phyloP scores from a whole-genome alignment of 345 rosid genomes.

The Lepidium africanum region DNA sequence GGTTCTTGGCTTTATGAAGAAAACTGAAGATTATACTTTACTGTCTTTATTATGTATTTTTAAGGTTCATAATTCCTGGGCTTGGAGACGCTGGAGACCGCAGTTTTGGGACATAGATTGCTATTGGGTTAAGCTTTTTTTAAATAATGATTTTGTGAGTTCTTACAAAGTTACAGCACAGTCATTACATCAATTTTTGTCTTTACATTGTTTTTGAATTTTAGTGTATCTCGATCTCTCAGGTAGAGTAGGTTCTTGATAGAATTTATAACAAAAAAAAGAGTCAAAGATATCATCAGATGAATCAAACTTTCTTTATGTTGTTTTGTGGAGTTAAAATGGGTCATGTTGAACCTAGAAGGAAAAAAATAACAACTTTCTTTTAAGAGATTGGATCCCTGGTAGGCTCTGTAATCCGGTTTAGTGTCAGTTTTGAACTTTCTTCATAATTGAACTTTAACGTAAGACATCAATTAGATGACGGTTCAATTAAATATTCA shows the following conservation, averaged over 20 bases:
- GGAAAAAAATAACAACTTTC: no score
- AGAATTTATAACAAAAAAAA: background rate
- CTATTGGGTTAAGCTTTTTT: background rate
- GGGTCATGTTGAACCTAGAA: no score
- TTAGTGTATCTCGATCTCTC: background rate
- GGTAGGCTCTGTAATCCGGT: no score
- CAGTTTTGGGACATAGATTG: conserved; percentile 60
- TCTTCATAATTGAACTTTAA: no score
- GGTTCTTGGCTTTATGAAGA: background rate
- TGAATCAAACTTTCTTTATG: no score
- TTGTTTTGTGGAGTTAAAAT: no score
- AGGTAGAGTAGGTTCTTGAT: background rate
- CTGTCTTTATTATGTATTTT: background rate
- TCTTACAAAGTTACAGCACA: background rate
- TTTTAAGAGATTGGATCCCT: no score
- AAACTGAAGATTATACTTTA: background rate
- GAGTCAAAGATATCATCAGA: background rate
- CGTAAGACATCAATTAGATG: no score
- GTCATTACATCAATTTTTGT: background rate
- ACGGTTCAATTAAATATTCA: no score
- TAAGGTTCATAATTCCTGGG: conserved; percentile 86
- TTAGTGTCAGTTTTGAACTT: no score
- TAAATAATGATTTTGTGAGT: background rate
- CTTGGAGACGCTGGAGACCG: conserved; percentile 99
- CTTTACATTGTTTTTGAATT: background rate